Evolutionary conservation across 2,329 filamentous ascomycete species (phyloP), one percentile per base, ranked within the genome.

Genomic region (Achaetomium macrosporum): DNA sequence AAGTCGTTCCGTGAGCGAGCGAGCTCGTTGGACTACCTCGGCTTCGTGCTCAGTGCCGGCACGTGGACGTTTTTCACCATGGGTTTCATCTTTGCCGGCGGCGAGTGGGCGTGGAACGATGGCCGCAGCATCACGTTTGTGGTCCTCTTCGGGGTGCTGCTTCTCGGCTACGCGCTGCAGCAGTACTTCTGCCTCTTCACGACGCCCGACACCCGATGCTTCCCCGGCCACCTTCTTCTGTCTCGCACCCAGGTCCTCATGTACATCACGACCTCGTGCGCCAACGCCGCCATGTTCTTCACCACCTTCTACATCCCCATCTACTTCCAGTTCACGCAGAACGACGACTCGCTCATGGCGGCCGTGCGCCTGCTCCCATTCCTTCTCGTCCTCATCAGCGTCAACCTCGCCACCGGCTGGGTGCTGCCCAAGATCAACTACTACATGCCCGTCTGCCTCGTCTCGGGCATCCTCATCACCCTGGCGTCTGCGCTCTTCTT

Each of bases 221-320:
- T 80, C 55, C 78, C 77, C 0, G 61, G 66, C 0, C 66, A 75
- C 5, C 67, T 79, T 13, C 58, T 80, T 0, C 56, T 54, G 0
- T 58, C 60, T 17, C 64, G 65, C 5, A 69, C 68, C 1, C 62
- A 71, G 41, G 11, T 50, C 7, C 60, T 79, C 1, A 63, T 81
- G 0, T 74, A 71, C 56, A 55, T 73, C 20, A 59, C 61, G 8
- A 72, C 66, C 1, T 64, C 68, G 5, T 61, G 61, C 17, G 62
- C 63, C 2, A 65, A 57, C 13, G 65, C 66, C 2, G 61, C 61
- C 3, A 58, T 70, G 39, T 72, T 71, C 47, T 67, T 73, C 40
- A 47, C 66, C 0, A 63, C 73, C 19, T 80, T 77, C 60, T 79
- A 73, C 61, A 73, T 78, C 29, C 77, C 77, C 0, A 62, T 80